Evolutionary conservation across 768 basidiomycete species (phyloP).

Genomic region (Russula abietina): DNA sequence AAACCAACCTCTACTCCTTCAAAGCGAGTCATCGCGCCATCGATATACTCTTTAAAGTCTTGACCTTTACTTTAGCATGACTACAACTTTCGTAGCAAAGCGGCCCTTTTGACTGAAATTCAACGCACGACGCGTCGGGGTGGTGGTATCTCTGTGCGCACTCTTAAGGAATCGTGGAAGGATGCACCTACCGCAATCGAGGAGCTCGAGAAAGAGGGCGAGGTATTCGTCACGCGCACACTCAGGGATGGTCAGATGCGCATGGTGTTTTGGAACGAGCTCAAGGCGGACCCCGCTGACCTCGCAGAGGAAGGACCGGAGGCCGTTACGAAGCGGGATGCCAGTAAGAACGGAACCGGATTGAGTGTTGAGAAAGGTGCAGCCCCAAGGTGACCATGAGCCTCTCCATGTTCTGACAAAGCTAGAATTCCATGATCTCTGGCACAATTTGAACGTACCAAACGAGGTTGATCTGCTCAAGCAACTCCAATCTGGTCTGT

Average conservation of each 20-base stretch:
- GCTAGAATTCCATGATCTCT: constrained; percentile 80
- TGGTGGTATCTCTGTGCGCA: constrained; percentile 76
- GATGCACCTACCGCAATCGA: constrained; percentile 79
- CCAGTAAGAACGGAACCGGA: constrained; percentile 56
- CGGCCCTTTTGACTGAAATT: constrained; percentile 76
- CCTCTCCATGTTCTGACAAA: constrained; percentile 2
- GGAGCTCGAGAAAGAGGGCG: constrained; percentile 84
- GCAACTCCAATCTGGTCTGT: constrained; percentile 66
- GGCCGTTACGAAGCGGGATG: constrained; percentile 18
- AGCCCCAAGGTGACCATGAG: constrained; percentile 21
- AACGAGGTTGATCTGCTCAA: constrained; percentile 78
- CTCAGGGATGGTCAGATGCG: constrained; percentile 75
- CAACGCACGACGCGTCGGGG: constrained; percentile 79
- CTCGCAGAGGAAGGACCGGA: constrained; percentile 19
- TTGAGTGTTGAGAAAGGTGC: constrained; percentile 74
- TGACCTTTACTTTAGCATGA: constrained; percentile 57
- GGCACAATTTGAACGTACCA: constrained; percentile 81
- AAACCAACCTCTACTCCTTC: constrained; percentile 82
- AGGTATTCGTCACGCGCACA: constrained; percentile 82
- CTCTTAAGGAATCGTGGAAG: constrained; percentile 88
- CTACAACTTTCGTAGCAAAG: constrained; percentile 79
- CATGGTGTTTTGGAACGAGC: constrained; percentile 89
- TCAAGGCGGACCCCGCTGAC: constrained; percentile 48
- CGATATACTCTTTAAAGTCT: constrained; percentile 13
- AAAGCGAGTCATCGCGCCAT: constrained; percentile 45